Conservation (phyloP, 495 filamentous ascomycete genomes). For the Lichenothelia convexa region DNA sequence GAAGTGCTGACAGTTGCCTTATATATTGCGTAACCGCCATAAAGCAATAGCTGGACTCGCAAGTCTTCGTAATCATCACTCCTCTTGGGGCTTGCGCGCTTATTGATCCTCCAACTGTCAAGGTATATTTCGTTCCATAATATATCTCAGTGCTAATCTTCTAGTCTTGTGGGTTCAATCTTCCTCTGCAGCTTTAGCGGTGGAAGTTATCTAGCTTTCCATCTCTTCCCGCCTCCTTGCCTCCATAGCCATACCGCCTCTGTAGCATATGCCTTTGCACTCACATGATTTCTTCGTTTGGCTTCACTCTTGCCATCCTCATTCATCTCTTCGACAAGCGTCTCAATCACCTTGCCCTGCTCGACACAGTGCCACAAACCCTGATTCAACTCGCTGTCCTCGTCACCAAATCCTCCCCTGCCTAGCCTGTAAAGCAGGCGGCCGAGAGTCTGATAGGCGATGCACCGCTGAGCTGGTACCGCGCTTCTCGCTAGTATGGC, state of each 20-base stretch:
- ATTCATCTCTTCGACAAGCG: constrained; percentile 45
- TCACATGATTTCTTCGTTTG: constrained; percentile 41
- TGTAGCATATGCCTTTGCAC: constrained; percentile 61
- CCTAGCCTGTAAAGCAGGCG: constrained; percentile 72
- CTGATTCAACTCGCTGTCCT: constrained; percentile 16
- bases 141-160: too few relatives aligned
- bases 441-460: constrained; percentile 82
- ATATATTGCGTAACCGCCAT: too few relatives aligned
- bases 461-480: constrained; percentile 70
- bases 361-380: constrained; percentile 39
- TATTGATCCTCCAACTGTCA: too few relatives aligned
- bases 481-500: constrained; percentile 63
- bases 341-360: constrained; percentile 55
- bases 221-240: constrained; percentile 45
- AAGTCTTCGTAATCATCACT: too few relatives aligned
- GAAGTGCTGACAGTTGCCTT: too few relatives aligned
- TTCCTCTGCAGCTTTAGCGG: too few relatives aligned
- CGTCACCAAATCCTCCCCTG: constrained; percentile 49
- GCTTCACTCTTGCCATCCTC: constrained; percentile 25
- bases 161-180: too few relatives aligned
- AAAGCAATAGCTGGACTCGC: too few relatives aligned
- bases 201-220: too few relatives aligned
- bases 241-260: constrained; percentile 88
- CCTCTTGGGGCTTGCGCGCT: too few relatives aligned
- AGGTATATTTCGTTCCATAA: too few relatives aligned